Conservation (phyloP, 2,329 filamentous ascomycete genomes). For the Venturia aucupariae region DNA sequence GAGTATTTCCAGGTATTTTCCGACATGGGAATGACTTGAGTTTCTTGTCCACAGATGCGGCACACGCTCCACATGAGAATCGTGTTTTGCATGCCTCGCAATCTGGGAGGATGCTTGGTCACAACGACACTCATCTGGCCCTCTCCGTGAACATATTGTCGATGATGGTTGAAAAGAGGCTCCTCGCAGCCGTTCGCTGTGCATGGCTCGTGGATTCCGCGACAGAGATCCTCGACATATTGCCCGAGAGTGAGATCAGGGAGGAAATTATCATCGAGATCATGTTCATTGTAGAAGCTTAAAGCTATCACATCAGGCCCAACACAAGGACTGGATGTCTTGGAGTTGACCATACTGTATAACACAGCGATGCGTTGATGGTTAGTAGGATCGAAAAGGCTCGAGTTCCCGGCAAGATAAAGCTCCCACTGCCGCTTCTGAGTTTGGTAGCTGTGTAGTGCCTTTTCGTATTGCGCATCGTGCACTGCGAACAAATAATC, state of each 20-base stretch:
- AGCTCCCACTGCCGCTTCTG: conserved; percentile 96
- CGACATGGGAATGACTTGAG: conserved; percentile 83
- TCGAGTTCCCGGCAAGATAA: conserved; percentile 77
- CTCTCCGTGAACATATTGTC: conserved; percentile 94
- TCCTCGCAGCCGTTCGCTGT: conserved; percentile 77
- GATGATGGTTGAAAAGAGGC: conserved; percentile 84
- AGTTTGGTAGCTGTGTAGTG: conserved; percentile 83
- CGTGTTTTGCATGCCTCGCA: conserved; percentile 57
- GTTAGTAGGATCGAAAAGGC: conserved; percentile 87
- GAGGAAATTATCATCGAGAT: conserved; percentile 57
- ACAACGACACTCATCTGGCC: conserved; percentile 88
- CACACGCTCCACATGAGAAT: conserved; percentile 98
- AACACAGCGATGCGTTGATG: conserved; percentile 95
- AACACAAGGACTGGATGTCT: conserved; percentile 84
- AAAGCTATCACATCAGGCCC: conserved; percentile 86
- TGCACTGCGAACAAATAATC: conserved; percentile 92
- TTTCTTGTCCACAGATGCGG: conserved; percentile 84
- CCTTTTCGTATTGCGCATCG: conserved; percentile 93
- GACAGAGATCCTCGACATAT: conserved; percentile 85
- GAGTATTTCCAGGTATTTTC: conserved; percentile 96
- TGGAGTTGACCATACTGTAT: conserved; percentile 87
- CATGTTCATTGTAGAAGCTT: conserved; percentile 87
- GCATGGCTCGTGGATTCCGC: conserved; percentile 67
- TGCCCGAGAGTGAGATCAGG: conserved; percentile 89
- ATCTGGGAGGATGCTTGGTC: conserved; percentile 60